phyloP scores from a whole-genome alignment of 2,329 filamentous ascomycete genomes.

The Calycina herbarum region DNA sequence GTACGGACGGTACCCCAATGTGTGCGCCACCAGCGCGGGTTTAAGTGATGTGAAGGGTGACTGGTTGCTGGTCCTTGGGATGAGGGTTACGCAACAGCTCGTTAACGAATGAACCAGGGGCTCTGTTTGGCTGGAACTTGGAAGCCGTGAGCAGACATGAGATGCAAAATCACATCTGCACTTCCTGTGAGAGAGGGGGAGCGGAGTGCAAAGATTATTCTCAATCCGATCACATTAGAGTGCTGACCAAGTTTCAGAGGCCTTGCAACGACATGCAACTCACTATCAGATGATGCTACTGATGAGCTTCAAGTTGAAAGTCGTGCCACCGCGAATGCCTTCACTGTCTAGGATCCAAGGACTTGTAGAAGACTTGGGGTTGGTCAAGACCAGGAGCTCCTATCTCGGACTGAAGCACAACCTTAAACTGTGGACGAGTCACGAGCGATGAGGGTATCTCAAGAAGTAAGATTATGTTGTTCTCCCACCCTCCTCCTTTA shows the following conservation, averaged over 20 bases:
- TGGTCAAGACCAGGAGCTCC: slow-evolving; percentile 1
- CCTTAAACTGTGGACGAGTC: slow-evolving; percentile 13
- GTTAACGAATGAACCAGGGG: slow-evolving; percentile 17
- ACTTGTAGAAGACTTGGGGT: slow-evolving; percentile 12
- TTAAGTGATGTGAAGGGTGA: slow-evolving; percentile 7
- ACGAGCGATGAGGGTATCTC: slow-evolving; percentile 6
- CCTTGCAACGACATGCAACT: slow-evolving; percentile 14
- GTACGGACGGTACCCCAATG: neutral
- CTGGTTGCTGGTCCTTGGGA: slow-evolving; percentile 8
- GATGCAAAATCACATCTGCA: slow-evolving; percentile 2
- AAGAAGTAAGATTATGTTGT: slow-evolving; percentile 13
- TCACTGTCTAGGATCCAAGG: neutral
- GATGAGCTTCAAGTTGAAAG: slow-evolving; percentile 9
- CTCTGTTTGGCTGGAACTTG: neutral
- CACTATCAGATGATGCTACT: slow-evolving; percentile 23
- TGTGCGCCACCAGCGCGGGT: neutral
- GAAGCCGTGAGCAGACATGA: neutral
- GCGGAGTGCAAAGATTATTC: slow-evolving; percentile 1
- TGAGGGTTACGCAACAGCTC: slow-evolving; percentile 21
- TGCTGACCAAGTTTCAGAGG: slow-evolving; percentile 13
- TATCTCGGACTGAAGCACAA: slow-evolving; percentile 14
- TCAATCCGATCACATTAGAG: slow-evolving; percentile 16
- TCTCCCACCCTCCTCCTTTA: slow-evolving; percentile 1
- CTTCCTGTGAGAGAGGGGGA: neutral
- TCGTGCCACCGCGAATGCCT: slow-evolving; percentile 14